Evolutionary conservation across 106 monocot species (phyloP).

Genomic region (Acorus gramineus): DNA sequence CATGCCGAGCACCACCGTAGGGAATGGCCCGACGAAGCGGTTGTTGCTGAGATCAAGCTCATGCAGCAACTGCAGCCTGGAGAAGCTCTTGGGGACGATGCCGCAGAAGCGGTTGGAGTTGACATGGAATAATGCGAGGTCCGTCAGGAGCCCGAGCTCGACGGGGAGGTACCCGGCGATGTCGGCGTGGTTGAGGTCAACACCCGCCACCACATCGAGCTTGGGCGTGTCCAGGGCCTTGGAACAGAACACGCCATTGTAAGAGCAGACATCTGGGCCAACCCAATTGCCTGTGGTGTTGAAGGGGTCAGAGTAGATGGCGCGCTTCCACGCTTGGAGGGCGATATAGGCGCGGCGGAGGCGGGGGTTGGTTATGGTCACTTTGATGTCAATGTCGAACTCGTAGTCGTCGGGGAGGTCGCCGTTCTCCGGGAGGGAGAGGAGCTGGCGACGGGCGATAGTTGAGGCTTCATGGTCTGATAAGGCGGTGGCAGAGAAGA

Average conservation of each 20-base stretch:
- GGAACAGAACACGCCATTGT: too few species aligned
- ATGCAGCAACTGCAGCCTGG: neutral
- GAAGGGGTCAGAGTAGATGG: slow-evolving; percentile 31
- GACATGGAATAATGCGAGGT: too few species aligned
- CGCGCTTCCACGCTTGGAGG: slow-evolving; percentile 8
- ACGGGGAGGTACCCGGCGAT: too few species aligned
- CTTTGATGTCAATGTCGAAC: slow-evolving; percentile 5
- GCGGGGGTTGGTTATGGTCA: slow-evolving; percentile 32
- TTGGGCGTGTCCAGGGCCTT: too few species aligned
- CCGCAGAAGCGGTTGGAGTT: slow-evolving; percentile 31
- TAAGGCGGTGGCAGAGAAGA: neutral
- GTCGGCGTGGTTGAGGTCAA: too few species aligned
- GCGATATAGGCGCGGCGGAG: slow-evolving; percentile 51
- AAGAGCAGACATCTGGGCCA: too few species aligned
- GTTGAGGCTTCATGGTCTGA: slow-evolving; percentile 6
- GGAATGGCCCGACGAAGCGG: too few species aligned
- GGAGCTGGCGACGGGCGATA: slow-evolving; percentile 11
- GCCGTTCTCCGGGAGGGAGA: slow-evolving; percentile 1
- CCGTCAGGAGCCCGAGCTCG: too few species aligned
- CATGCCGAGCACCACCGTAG: too few species aligned
- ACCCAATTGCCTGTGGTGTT: too few species aligned
- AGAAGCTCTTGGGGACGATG: slow-evolving; percentile 35
- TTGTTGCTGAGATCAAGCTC: too few species aligned
- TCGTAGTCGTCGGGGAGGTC: slow-evolving; percentile 8
- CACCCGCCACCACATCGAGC: too few species aligned